phyloP scores from a whole-genome alignment of 2,329 filamentous ascomycete species.

The Stromatinia cepivora region DNA sequence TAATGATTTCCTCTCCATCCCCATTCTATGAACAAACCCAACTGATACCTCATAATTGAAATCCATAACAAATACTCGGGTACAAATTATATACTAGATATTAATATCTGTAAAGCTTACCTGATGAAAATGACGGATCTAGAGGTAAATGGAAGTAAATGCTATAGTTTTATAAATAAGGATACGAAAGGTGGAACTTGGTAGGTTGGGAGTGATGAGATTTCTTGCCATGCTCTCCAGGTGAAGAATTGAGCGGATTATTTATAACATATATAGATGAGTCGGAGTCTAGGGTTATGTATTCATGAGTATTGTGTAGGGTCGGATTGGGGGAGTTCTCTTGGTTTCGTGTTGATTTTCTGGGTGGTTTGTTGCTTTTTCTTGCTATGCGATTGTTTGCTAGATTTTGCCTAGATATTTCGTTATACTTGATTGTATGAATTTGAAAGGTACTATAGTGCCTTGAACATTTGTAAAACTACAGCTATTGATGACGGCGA shows the following conservation, averaged over 20 bases:
- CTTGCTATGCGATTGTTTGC: too few species aligned
- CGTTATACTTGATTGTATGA: too few species aligned
- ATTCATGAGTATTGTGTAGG: neutral
- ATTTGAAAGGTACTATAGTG: too few species aligned
- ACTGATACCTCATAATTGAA: neutral
- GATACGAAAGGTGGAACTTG: neutral
- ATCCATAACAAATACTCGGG: neutral
- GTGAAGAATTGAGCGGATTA: neutral
- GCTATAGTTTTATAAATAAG: too few species aligned
- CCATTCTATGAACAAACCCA: accelerated
- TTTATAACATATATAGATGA: neutral
- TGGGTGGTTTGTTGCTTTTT: too few species aligned
- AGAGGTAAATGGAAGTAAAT: neutral
- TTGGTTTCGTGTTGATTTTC: too few species aligned
- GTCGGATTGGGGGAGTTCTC: too few species aligned
- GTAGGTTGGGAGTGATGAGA: too few species aligned
- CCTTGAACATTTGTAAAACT: too few species aligned
- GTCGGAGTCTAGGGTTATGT: too few species aligned
- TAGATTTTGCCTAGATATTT: too few species aligned
- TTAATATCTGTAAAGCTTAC: neutral
- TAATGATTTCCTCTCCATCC: neutral
- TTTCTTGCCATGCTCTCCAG: neutral
- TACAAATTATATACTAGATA: too few species aligned
- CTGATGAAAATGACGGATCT: neutral
- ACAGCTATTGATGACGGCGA: neutral